Base-by-base conservation (phyloP, 2,329 filamentous ascomycete species). In the Pleurostoma richardsiae region DNA sequence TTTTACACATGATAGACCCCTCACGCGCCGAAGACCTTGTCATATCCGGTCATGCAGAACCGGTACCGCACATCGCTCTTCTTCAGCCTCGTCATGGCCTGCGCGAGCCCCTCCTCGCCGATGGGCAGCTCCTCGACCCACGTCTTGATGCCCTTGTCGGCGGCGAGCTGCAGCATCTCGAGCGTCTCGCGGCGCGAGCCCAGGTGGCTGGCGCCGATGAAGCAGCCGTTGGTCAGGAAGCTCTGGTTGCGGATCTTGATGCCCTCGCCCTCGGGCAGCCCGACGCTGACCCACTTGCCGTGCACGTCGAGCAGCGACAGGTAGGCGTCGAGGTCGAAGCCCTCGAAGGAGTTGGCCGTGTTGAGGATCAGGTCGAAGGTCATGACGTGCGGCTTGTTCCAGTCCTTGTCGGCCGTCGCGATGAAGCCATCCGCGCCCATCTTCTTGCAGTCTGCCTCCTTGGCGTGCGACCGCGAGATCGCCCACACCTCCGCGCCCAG, bases 241-340 rank as follows among this genome's bases (percentile, higher is more conserved):
- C 82, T 81, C 72, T 90, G 86, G 43, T 86, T 84, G 68, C 80
- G 83, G 54, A 94, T 76, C 46, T 74, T 69, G 48, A 88, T 81
- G 8, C 88, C 81, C 40, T 85, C 82, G 51, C 88, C 85, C 62
- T 90, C 87, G 3, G 88, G 88, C 59, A 94, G 74, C 39, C 88
- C 88, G 45, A 92, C 86, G 58, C 79, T 87, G 64, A 92, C 80
- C 81, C 87, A 94, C 61, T 77, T 79, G 49, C 86, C 88, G 69
- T 90, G 87, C 48, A 92, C 83, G 67, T 92, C 90, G 63, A 95
- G 78, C 58, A 90, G 79, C 51, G 79, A 80, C 59, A 95, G 80
- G 71, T 94, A 95, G 53, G 84, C 77, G 44, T 69, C 67, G 30
- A 89, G 70, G 60, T 88, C 80, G 68, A 89, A 88, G 42, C 74